phyloP scores from a whole-genome alignment of 2,329 filamentous ascomycete species.

The Huntiella abstrusa region DNA sequence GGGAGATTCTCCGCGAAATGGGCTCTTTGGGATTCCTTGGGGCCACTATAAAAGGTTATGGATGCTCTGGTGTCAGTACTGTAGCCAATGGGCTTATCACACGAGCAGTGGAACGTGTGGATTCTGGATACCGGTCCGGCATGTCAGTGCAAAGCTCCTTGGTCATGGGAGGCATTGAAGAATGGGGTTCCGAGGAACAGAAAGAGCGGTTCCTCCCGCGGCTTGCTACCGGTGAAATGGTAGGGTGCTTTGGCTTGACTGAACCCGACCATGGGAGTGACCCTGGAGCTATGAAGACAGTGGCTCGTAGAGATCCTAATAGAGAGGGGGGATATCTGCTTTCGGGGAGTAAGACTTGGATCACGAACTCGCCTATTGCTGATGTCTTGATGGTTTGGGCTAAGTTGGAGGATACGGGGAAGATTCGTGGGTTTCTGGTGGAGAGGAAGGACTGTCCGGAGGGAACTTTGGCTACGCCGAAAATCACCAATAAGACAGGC shows the following conservation, averaged over 20 bases:
- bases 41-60: slow-evolving; percentile 71
- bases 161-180: slow-evolving; percentile 83
- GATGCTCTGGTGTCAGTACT: slow-evolving; percentile 70
- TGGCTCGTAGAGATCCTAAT: slow-evolving; percentile 64
- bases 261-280: slow-evolving; percentile 89
- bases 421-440: slow-evolving; percentile 83
- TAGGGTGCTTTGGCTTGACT: slow-evolving; percentile 78
- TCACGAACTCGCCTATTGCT: slow-evolving; percentile 81
- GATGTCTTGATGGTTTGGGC: slow-evolving; percentile 83
- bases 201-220: slow-evolving; percentile 67
- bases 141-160: slow-evolving; percentile 88
- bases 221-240: slow-evolving; percentile 63
- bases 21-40: slow-evolving; percentile 78
- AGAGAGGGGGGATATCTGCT: slow-evolving; percentile 68
- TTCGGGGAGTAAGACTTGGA: slow-evolving; percentile 82
- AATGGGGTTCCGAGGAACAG: slow-evolving; percentile 71
- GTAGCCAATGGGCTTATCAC: slow-evolving; percentile 83
- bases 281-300: slow-evolving; percentile 77
- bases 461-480: slow-evolving; percentile 77
- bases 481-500: slow-evolving; percentile 89
- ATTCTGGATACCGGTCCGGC: slow-evolving; percentile 78
- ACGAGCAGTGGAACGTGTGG: slow-evolving; percentile 73
- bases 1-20: slow-evolving; percentile 76
- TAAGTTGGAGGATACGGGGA: slow-evolving; percentile 74
- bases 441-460: slow-evolving; percentile 70